Evolutionary conservation across 352 stramenopile species (phyloP), one percentile per base, ranked within the genome.

Genomic region (Phytophthora pinifolia): DNA sequence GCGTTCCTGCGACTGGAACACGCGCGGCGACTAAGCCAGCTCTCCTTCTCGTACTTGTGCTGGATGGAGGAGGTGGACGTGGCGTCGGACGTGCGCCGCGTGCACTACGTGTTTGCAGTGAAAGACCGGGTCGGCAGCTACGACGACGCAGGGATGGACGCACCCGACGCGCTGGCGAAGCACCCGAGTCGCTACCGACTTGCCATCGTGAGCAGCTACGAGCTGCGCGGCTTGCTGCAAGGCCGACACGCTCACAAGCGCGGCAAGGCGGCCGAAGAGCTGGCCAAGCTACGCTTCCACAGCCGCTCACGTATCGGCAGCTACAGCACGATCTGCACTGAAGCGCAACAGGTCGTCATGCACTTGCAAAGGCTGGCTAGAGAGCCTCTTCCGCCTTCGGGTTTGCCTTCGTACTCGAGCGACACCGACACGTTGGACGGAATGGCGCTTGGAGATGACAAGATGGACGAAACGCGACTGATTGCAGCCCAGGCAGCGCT

Each of bases 21-120:
- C 36, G 73, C 79, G 0, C 59, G 67, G 22, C 66, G 66, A 1
- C 65, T 92, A 12, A 50, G 53, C 1, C 54, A 68, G 20, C 65
- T 89, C 17, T 55, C 59, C 7, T 67, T 89, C 27, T 47, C 72
- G 2, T 87, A 77, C 30, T 33, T 90, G 17, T 89, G 68, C 34
- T 92, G 79, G 83, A 76, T 92, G 53, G 83, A 92, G 44, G 79
- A 92, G 62, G 63, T 90, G 9, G 78, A 92, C 13, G 44, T 85
- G 12, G 58, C 72, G 6, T 83, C 70, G 1, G 73, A 74, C 25
- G 55, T 86, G 10, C 83, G 83, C 4, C 70, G 72, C 9, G 76
- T 92, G 8, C 75, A 88, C 42, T 90, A 88, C 46, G 68, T 88
- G 14, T 87, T 87, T 45, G 66, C 48, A 2, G 65, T 83, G 25